Base-by-base conservation (phyloP, 495 filamentous ascomycete genomes). In the Penicillium simplicissimum region DNA sequence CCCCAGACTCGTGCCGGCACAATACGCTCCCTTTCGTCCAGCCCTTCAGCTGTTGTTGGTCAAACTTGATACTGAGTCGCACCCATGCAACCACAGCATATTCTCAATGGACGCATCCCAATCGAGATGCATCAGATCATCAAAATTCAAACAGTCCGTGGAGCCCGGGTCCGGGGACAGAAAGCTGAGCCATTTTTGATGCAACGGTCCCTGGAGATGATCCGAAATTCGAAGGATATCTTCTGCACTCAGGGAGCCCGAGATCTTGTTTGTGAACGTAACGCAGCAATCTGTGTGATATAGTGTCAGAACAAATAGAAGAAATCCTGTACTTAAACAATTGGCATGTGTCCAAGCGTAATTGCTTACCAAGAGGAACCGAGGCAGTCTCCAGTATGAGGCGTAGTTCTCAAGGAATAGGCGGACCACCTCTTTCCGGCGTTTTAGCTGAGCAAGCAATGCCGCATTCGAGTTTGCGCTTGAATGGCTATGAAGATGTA, bases 401-500 rank as follows among this genome's bases (percentile, higher is more conserved):
- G 43, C 43, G 15, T 47, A 47, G 43, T 47, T 47, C 43, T 47
- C 43, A 47, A 47, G 43, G 19, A 47, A 47, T 21, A 47, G 43
- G 43, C 43, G 43, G 43, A 47, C 43, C 43, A 47, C 43, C 43
- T 47, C 43, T 47, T 47, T 47, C 15, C 43, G 43, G 43, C 43
- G 43, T 47, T 47, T 47, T 11, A 19, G 43, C 43, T 47, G 43
- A 47, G 43, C 43, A 47, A 47, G 43, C 43, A 47, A 47, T 19
- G 19, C 43, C 43, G 43, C 43, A 47, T 47, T 47, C 43, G 43
- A 47, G 43, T 47, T 47, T 47, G 43, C 43, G 43, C 43, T 47
- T 47, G 43, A 47, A 11, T 11, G 8, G 35, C 35, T 37, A 11
- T 37, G 35, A 37, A 37, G 35, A 37, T 37, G 35, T 1, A 47